Evolutionary conservation across 345 rosid genomes (phyloP).

Genomic region (Firmiana major): DNA sequence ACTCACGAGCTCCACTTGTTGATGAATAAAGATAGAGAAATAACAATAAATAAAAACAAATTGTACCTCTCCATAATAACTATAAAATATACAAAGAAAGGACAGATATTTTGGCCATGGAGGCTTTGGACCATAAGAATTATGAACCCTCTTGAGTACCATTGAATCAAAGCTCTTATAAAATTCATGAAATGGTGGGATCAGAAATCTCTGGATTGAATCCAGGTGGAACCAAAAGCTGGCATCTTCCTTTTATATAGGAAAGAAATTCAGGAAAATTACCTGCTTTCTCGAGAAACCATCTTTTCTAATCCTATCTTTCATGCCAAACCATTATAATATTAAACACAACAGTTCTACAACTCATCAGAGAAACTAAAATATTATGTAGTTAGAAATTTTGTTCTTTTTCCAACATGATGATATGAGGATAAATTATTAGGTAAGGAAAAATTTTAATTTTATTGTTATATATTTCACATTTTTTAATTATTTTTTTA

Average conservation of each 20-base stretch:
- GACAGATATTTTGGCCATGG: not conserved
- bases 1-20: not conserved
- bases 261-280: not conserved
- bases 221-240: slow-evolving; percentile 6
- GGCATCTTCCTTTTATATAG: slow-evolving; percentile 13
- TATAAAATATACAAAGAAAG: not conserved
- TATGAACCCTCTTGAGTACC: not conserved
- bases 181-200: not conserved
- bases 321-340: slow-evolving; percentile 5
- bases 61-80: not conserved
- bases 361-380: not conserved
- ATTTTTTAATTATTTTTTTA: no score
- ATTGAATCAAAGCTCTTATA: not conserved
- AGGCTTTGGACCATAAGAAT: not conserved
- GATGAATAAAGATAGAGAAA: not conserved
- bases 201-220: slow-evolving; percentile 14
- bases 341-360: not conserved
- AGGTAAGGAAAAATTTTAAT: no score
- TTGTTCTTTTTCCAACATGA: not conserved
- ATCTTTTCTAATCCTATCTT: slow-evolving; percentile 6
- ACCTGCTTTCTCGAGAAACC: not conserved
- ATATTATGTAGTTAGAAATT: not conserved
- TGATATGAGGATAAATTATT: no score
- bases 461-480: no score
- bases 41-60: not conserved